Conservation (phyloP, 495 filamentous ascomycete species). For the Hyaloscypha hepaticicola region DNA sequence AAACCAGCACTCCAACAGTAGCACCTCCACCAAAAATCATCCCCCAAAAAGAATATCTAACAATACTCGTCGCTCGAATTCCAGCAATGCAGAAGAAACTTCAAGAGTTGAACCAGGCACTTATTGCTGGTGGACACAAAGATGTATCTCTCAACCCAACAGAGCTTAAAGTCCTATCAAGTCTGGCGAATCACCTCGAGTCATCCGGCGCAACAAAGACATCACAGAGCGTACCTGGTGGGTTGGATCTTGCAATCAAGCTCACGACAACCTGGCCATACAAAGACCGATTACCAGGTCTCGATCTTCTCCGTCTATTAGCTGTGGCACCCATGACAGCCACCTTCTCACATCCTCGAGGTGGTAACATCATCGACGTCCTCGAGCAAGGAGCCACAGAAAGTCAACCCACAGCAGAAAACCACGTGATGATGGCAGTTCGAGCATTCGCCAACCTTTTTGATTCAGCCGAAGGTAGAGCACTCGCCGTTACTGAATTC, state of each 20-base stretch:
- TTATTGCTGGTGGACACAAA: conserved; percentile 67
- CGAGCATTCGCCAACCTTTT: conserved; percentile 89
- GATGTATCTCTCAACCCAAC: conserved; percentile 69
- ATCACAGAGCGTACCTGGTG: conserved; percentile 33
- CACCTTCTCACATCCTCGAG: conserved; percentile 41
- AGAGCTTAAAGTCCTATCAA: conserved; percentile 58
- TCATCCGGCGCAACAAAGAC: conserved; percentile 37
- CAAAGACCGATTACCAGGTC: conserved; percentile 71
- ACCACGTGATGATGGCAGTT: conserved; percentile 82
- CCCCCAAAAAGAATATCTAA: conserved; percentile 83
- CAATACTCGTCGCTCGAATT: conserved; percentile 50
- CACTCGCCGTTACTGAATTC: conserved; percentile 57
- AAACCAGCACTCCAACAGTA: conserved; percentile 38
- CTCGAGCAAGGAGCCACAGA: conserved; percentile 52
- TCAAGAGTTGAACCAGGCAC: conserved; percentile 63
- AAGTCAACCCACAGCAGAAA: conserved; percentile 50
- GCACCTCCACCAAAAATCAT: conserved; percentile 58
- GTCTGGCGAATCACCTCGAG: conserved; percentile 58
- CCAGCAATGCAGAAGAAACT: conserved; percentile 69
- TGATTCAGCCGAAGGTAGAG: conserved; percentile 66
- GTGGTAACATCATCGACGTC: conserved; percentile 55
- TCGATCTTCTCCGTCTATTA: conserved; percentile 82
- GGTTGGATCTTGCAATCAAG: conserved; percentile 61
- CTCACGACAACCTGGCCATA: conserved; percentile 76
- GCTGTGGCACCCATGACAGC: conserved; percentile 65